A percentile compares a stretch with the other conserved stretches of the same genome.
Conservation (phyloP, 139 green algal species). For the Chlorella ohadii region DNA sequence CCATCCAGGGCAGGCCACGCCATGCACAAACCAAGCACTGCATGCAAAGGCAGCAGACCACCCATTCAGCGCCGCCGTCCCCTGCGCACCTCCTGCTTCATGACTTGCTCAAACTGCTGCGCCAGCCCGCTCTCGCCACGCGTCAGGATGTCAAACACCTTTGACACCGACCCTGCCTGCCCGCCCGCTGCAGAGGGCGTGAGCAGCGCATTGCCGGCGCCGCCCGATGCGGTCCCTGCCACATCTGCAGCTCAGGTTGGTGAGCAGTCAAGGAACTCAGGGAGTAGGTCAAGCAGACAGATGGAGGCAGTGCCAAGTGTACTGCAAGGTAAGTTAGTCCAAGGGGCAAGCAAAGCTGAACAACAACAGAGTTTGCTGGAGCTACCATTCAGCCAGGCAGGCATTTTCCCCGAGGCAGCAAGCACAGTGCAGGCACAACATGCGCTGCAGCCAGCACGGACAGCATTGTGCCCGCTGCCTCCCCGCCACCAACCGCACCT, state of each 20-base stretch:
- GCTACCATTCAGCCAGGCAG: no score
- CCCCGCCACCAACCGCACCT: background rate
- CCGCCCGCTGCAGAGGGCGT: conserved; percentile 1
- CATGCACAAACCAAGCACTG: background rate
- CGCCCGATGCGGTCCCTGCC: background rate
- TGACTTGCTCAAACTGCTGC: conserved; percentile 36
- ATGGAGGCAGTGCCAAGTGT: no score
- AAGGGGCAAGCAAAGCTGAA: no score
- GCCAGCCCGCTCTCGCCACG: conserved; percentile 35
- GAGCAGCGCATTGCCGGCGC: background rate
- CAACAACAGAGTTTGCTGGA: no score
- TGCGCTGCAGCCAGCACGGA: background rate
- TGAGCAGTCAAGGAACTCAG: background rate
- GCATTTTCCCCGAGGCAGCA: no score
- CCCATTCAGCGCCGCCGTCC: background rate
- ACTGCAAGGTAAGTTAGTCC: no score
- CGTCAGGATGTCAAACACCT: conserved; percentile 72
- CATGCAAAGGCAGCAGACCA: background rate
- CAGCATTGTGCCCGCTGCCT: background rate
- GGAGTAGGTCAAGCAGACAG: no score
- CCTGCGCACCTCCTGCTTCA: conserved; percentile 43
- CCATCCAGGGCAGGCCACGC: no score
- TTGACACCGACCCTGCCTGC: conserved; percentile 57
- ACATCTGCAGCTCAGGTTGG: background rate
- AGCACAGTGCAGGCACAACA: no score